Conservation (phyloP, 1,284 basidiomycete species). For the Cutaneotrichosporon sp. region DNA sequence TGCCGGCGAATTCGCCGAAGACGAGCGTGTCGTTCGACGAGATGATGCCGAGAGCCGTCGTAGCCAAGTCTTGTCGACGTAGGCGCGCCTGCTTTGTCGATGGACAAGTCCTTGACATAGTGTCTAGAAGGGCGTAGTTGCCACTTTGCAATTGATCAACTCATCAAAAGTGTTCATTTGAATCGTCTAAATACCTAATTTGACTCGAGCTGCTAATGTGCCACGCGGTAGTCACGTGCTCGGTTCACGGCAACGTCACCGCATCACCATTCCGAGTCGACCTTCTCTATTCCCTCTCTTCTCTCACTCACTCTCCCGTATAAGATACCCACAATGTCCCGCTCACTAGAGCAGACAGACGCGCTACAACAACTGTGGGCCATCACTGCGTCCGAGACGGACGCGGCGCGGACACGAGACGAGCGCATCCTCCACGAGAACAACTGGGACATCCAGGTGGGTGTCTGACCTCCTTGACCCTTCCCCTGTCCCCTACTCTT, state of each 20-base stretch:
- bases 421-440: conserved; percentile 47
- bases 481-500: background rate
- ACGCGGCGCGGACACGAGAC: conserved; percentile 41
- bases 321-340: conserved; percentile 23
- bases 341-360: conserved; percentile 35
- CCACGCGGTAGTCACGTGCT: conserved; percentile 1
- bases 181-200: too few species aligned
- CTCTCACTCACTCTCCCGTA: background rate
- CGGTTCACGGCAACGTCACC: background rate
- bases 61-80: background rate
- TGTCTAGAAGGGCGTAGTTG: too few species aligned
- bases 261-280: background rate
- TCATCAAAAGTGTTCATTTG: too few species aligned
- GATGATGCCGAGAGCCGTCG: background rate
- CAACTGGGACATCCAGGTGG: conserved; percentile 52
- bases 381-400: conserved; percentile 46
- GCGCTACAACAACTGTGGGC: conserved; percentile 48
- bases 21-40: too few species aligned
- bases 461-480: conserved; percentile 11
- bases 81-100: background rate
- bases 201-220: too few species aligned
- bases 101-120: too few species aligned
- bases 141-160: too few species aligned
- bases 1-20: background rate
- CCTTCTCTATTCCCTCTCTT: background rate